Evolutionary conservation across 2,329 filamentous ascomycete genomes (phyloP).

Genomic region (Pseudopithomyces maydicus): DNA sequence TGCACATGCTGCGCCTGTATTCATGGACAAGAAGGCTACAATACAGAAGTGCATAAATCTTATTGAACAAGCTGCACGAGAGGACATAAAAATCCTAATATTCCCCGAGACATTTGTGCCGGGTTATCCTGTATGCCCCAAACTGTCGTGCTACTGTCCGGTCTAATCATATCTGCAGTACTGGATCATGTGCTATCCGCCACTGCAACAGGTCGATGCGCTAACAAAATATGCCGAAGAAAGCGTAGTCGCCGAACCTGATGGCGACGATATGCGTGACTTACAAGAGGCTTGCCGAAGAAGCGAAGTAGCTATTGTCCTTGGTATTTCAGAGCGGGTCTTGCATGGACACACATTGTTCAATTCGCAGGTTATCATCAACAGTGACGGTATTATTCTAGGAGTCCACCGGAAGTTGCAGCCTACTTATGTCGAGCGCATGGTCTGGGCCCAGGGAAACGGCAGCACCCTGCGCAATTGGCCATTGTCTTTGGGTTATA

Average conservation of each 20-base stretch:
- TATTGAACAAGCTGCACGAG: constrained; percentile 39
- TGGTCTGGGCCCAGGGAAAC: constrained; percentile 43
- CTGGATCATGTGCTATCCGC: constrained; percentile 44
- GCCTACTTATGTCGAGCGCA: constrained; percentile 43
- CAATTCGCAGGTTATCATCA: constrained; percentile 44
- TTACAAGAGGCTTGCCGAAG: constrained; percentile 41
- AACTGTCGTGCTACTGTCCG: not conserved
- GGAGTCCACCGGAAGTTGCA: constrained; percentile 47
- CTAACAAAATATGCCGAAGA: constrained; percentile 42
- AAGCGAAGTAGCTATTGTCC: constrained; percentile 37
- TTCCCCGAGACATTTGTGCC: constrained; percentile 46
- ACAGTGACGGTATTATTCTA: constrained; percentile 38
- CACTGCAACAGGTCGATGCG: constrained; percentile 39
- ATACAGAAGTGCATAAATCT: constrained; percentile 38
- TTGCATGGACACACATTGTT: constrained; percentile 41
- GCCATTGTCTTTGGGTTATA: constrained; percentile 37
- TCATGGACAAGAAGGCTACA: constrained; percentile 45
- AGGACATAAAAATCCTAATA: constrained; percentile 39
- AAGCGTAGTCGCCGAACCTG: constrained; percentile 41
- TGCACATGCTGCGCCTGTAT: constrained; percentile 44
- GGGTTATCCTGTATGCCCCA: constrained; percentile 36
- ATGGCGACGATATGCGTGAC: constrained; percentile 33
- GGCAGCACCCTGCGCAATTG: constrained; percentile 39
- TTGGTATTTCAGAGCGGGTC: constrained; percentile 43
- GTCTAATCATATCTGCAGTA: constrained; percentile 30